phyloP scores from a whole-genome alignment of 1,139 yeast species.

The Yamadazyma epiphylla region DNA sequence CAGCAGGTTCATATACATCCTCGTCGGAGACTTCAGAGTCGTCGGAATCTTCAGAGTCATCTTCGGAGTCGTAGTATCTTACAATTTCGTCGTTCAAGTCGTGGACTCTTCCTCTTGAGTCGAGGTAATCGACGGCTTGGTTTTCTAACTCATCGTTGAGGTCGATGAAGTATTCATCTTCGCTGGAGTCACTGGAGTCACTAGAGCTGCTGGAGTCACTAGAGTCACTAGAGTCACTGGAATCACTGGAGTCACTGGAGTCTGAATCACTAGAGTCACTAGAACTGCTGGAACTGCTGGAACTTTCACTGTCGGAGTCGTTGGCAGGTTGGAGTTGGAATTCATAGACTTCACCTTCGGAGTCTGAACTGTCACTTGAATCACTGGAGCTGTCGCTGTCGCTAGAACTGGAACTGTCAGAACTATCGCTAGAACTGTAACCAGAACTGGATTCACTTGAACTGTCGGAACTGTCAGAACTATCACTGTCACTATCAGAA shows the following conservation, averaged over 20 bases:
- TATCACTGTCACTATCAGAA: slow-evolving; percentile 17
- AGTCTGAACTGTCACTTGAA: slow-evolving; percentile 1
- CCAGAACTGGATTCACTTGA: not conserved
- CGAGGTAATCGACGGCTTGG: slow-evolving; percentile 31
- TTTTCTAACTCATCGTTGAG: slow-evolving; percentile 36
- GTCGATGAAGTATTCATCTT: slow-evolving; percentile 20
- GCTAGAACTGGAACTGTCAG: slow-evolving; percentile 2
- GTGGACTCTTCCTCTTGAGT: slow-evolving; percentile 30
- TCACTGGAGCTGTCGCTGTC: slow-evolving; percentile 1
- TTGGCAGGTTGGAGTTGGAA: slow-evolving; percentile 20
- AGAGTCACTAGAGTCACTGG: slow-evolving; percentile 1
- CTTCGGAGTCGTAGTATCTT: slow-evolving; percentile 28
- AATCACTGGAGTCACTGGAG: slow-evolving; percentile 1
- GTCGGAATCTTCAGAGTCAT: slow-evolving; percentile 12
- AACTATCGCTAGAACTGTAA: not conserved
- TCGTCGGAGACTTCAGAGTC: slow-evolving; percentile 15
- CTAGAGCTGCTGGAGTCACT: slow-evolving; percentile 5
- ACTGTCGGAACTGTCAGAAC: slow-evolving; percentile 12
- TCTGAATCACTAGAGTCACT: slow-evolving; percentile 5
- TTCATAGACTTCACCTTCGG: slow-evolving; percentile 19
- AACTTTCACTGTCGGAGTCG: slow-evolving; percentile 3
- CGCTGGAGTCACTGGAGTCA: slow-evolving; percentile 5
- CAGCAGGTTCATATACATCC: slow-evolving; percentile 25
- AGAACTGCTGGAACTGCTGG: not conserved
- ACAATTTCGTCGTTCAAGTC: slow-evolving; percentile 42